Evolutionary conservation across 495 filamentous ascomycete genomes (phyloP).

Genomic region (Aspergillus saccharolyticus): DNA sequence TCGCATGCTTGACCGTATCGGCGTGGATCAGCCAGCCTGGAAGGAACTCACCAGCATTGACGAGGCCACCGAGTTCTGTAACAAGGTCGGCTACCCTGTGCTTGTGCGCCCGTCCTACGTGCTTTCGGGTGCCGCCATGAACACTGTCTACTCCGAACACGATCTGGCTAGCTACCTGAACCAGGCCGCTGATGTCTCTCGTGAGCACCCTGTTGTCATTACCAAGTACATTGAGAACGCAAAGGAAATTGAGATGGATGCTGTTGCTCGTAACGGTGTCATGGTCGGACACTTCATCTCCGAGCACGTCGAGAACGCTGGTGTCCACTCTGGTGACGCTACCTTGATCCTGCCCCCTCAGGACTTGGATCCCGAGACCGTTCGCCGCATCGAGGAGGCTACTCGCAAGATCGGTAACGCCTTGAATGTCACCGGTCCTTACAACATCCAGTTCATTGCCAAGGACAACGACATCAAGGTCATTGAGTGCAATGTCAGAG

Average conservation of each 20-base stretch:
- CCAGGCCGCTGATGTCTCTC: conserved; percentile 87
- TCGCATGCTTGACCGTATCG: conserved; percentile 90
- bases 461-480: conserved; percentile 99
- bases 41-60: conserved; percentile 92
- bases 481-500: conserved; percentile 97
- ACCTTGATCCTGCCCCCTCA: conserved; percentile 96
- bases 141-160: conserved; percentile 89
- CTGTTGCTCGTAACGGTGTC: conserved; percentile 79
- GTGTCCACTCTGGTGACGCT: conserved; percentile 96
- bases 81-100: conserved; percentile 87
- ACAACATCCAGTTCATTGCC: conserved; percentile 99
- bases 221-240: conserved; percentile 98
- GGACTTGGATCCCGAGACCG: conserved; percentile 84
- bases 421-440: conserved; percentile 92
- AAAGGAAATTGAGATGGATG: conserved; percentile 97
- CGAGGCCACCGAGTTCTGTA: conserved; percentile 79
- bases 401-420: conserved; percentile 93
- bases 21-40: conserved; percentile 94
- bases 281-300: conserved; percentile 92
- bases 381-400: conserved; percentile 86
- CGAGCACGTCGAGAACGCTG: conserved; percentile 95
- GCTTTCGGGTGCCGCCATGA: conserved; percentile 97
- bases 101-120: conserved; percentile 96
- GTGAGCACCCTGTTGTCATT: conserved; percentile 96
- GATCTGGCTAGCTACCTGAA: conserved; percentile 88